phyloP scores from a whole-genome alignment of 2,329 filamentous ascomycete species.

The Thermoascus crustaceus region DNA sequence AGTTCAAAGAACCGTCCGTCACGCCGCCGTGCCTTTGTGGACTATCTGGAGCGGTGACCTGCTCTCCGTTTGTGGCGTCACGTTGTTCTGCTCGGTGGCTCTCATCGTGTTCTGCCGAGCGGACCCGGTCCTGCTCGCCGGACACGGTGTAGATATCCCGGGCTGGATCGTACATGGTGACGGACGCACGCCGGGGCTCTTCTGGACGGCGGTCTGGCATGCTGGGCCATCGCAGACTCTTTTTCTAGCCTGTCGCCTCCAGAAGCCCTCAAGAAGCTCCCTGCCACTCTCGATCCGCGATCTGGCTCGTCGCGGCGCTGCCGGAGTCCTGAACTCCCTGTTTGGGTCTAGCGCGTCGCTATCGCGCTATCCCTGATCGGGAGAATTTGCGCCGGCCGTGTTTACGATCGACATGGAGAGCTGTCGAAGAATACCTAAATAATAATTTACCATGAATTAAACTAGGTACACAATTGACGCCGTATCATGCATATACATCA shows the following conservation, averaged over 20 bases:
- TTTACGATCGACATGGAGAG: too few species aligned
- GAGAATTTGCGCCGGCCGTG: too few species aligned
- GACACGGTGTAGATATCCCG: constrained; percentile 24
- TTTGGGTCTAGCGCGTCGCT: neutral
- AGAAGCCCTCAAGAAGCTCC: too few species aligned
- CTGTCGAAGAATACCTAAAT: too few species aligned
- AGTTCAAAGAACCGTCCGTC: constrained; percentile 1
- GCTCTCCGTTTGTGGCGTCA: constrained; percentile 7
- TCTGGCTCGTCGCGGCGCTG: neutral
- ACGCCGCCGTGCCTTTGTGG: constrained; percentile 3
- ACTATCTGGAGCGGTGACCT: constrained; percentile 4
- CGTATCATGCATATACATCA: too few species aligned
- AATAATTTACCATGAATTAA: too few species aligned
- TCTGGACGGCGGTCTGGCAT: constrained; percentile 6
- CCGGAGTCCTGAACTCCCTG: neutral
- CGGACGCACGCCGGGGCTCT: constrained; percentile 9
- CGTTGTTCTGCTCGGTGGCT: constrained; percentile 1
- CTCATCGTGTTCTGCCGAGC: constrained; percentile 13
- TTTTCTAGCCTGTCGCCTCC: too few species aligned
- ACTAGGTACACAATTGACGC: too few species aligned
- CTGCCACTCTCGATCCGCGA: neutral
- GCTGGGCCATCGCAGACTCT: constrained; percentile 5
- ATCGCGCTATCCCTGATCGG: neutral
- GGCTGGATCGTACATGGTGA: constrained; percentile 25
- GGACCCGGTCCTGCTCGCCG: constrained; percentile 15